These are phyloP conservation scores for Cytospora piceicola DNA, from an alignment of 2,329 filamentous ascomycete genomes.

Conservation along the genomic window DNA sequence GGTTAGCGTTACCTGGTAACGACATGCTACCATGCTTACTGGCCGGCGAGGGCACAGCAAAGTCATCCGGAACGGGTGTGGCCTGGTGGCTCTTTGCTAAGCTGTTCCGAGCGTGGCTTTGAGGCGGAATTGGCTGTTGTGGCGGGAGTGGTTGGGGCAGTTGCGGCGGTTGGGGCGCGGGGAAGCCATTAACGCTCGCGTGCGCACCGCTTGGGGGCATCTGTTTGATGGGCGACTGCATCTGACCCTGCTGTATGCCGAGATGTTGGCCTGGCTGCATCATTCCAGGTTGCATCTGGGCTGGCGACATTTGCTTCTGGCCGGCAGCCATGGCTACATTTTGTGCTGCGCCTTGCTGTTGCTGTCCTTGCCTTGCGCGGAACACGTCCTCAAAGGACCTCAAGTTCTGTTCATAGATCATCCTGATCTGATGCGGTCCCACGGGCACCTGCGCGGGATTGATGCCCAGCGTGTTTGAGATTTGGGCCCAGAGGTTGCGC, in stretches of 20 bases:
- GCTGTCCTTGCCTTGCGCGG: slow-evolving; percentile 56
- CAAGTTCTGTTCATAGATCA: slow-evolving; percentile 76
- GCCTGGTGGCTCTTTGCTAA: slow-evolving; percentile 57
- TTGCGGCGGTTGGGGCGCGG: slow-evolving; percentile 48
- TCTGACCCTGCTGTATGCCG: slow-evolving; percentile 47
- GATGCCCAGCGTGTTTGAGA: slow-evolving; percentile 69
- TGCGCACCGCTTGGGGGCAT: slow-evolving; percentile 52
- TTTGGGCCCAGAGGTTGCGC: slow-evolving; percentile 71
- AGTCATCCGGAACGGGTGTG: slow-evolving; percentile 46
- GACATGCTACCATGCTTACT: slow-evolving; percentile 50
- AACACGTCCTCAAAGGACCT: slow-evolving; percentile 74
- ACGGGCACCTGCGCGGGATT: slow-evolving; percentile 65
- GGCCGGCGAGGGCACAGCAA: slow-evolving; percentile 50
- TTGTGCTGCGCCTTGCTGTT: slow-evolving; percentile 35
- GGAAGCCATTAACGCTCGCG: slow-evolving; percentile 53
- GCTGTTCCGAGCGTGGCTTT: slow-evolving; percentile 54
- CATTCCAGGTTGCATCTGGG: slow-evolving; percentile 44
- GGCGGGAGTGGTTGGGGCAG: slow-evolving; percentile 43
- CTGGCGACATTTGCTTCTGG: slow-evolving; percentile 49
- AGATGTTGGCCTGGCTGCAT: slow-evolving; percentile 46
- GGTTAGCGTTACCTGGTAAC: slow-evolving; percentile 42
- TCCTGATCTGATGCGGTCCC: slow-evolving; percentile 71
- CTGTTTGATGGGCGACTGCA: slow-evolving; percentile 51
- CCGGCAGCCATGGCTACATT: slow-evolving; percentile 41
- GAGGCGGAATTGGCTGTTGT: slow-evolving; percentile 46